Evolutionary conservation across 192 early-diverging fungal genomes (phyloP).

Genomic region (Coemansia sp.): DNA sequence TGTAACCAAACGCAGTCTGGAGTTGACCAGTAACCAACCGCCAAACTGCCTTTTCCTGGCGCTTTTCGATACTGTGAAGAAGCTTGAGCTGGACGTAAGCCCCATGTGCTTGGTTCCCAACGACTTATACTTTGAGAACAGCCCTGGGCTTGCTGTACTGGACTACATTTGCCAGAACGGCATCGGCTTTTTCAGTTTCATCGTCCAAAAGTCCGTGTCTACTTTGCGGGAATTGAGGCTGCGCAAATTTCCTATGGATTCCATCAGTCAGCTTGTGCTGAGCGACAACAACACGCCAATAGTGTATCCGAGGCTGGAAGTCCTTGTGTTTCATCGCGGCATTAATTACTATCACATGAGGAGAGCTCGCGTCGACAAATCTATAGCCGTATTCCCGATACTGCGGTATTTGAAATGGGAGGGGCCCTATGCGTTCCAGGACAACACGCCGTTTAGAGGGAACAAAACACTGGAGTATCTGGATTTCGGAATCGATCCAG

Average conservation of each 20-base stretch:
- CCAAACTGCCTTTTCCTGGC: background rate
- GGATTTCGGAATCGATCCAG: background rate
- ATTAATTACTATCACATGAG: background rate
- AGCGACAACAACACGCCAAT: background rate
- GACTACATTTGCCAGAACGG: background rate
- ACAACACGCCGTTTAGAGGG: background rate
- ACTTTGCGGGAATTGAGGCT: background rate
- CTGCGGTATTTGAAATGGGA: background rate
- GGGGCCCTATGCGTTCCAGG: background rate
- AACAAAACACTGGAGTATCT: slow-evolving; percentile 2
- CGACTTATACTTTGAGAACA: background rate
- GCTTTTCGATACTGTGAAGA: background rate
- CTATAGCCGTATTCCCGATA: background rate
- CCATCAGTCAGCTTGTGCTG: background rate
- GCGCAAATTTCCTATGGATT: background rate
- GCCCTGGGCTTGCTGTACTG: background rate
- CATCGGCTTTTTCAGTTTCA: background rate
- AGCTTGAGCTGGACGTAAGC: background rate
- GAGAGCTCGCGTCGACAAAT: background rate
- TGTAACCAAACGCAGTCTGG: background rate
- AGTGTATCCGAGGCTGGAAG: background rate
- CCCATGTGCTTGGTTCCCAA: background rate
- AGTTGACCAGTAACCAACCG: background rate
- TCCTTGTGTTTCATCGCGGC: background rate
- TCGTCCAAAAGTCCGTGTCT: background rate